Evolutionary conservation across 352 stramenopile genomes (phyloP), one percentile per base, ranked within the genome.

Genomic region (Pelagophyceae sp.): DNA sequence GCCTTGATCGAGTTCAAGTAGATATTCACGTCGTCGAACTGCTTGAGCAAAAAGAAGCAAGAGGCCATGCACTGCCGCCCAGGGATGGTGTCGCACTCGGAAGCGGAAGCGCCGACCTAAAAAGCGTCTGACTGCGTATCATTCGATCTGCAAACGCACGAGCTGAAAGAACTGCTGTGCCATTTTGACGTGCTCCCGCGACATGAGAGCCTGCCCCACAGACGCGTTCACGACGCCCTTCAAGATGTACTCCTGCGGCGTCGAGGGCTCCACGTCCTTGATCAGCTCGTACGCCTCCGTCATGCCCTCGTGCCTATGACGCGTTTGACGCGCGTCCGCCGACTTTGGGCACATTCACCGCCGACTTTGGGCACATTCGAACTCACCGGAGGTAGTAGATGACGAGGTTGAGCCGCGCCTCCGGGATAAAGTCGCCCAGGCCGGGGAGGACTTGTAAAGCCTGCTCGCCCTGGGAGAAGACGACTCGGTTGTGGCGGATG

Each of bases 1-100:
- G 94, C 87, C 84, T 98, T 97, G 85, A 98, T 94, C 40, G 89
- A 96, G 81, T 97, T 97, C 61, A 98, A 86, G 84, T 97, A 98
- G 69, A 97, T 97, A 83, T 98, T 97, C 80, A 96, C 93, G 78
- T 97, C 93, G 72, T 97, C 93, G 77, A 98, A 98, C 79, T 98
- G 89, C 80, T 96, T 94, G 82, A 96, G 87, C 75, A 98, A 82
- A 83, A 96, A 98, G 80, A 98, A 97, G 83, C 90, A 97, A 51
- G 91, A 97, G 6, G 94, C 94, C 94, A 98, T 98, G 85, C 95
- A 98, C 83, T 98, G 94, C 0, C 95, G 86, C 0, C 95, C 95
- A 11, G 93, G 92, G 77, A 98, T 98, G 15, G 95, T 98, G 82
- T 98, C 94, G 79, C 94, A 97, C 81, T 98, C 94, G 35, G 87